A percentile compares a stretch with the other conserved stretches of the same genome.
Evolutionary conservation across 257 asterid genomes (phyloP).

Genomic region (Coffea canephora): DNA sequence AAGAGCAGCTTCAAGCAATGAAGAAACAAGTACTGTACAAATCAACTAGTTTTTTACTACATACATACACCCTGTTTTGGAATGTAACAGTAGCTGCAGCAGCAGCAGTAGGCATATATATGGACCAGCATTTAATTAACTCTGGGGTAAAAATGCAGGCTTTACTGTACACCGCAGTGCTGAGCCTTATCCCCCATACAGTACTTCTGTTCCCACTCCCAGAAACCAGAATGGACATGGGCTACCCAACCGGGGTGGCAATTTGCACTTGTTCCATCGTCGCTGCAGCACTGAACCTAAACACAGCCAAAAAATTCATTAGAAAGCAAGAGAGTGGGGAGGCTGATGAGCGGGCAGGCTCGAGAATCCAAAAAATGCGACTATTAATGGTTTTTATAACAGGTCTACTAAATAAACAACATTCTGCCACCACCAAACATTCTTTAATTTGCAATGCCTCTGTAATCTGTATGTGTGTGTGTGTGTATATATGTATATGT

Average conservation of each 20-base stretch:
- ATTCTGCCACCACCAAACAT: slow-evolving; percentile 8
- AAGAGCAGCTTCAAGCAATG: too few relatives aligned
- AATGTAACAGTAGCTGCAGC: neutral
- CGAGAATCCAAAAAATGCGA: slow-evolving; percentile 15
- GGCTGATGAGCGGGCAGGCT: neutral
- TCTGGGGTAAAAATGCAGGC: neutral
- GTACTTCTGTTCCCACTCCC: neutral
- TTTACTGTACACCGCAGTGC: neutral
- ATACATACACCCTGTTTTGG: neutral
- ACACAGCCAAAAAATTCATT: neutral
- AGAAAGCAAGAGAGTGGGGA: neutral
- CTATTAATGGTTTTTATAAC: neutral
- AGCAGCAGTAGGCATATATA: neutral
- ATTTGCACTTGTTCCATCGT: neutral
- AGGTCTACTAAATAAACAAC: neutral
- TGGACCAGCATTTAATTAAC: neutral
- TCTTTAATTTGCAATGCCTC: slow-evolving; percentile 8
- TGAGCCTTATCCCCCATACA: neutral
- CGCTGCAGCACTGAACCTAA: neutral
- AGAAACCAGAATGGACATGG: neutral
- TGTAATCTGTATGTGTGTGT: too few relatives aligned
- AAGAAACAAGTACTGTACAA: too few relatives aligned
- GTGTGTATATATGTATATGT: neutral
- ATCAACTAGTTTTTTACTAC: too few relatives aligned
- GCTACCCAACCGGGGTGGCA: neutral